Evolutionary conservation across 306 rosid genomes (phyloP).

Genomic region (Glycine latifolia): DNA sequence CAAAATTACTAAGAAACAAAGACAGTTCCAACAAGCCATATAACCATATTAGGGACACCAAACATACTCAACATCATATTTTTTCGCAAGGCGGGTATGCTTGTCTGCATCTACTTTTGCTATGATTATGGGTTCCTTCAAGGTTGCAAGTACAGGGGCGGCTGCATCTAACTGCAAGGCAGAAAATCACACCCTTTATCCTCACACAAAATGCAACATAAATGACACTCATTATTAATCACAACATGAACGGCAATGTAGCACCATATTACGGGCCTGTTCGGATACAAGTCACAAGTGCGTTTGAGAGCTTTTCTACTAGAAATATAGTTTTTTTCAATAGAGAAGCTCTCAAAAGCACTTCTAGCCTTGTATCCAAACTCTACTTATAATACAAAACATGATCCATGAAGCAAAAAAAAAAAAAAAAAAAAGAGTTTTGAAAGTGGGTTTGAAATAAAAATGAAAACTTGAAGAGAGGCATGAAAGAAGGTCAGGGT

Average conservation of each 20-base stretch:
- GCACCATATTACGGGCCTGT: neutral
- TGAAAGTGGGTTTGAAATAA: neutral
- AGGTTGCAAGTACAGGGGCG: conserved; percentile 77
- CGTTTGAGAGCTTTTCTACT: too few relatives aligned
- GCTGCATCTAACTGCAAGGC: conserved; percentile 87
- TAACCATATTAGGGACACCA: neutral
- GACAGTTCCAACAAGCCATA: conserved; percentile 8
- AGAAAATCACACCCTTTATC: conserved; percentile 30
- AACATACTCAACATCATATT: conserved; percentile 80
- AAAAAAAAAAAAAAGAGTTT: neutral
- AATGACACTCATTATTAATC: conserved; percentile 2
- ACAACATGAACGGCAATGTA: conserved; percentile 8
- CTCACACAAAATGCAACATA: conserved; percentile 23
- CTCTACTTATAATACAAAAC: neutral
- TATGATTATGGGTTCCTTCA: conserved; percentile 79
- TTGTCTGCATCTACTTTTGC: conserved; percentile 93
- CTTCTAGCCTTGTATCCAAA: too few relatives aligned
- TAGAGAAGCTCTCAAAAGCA: too few relatives aligned
- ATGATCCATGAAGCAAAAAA: conserved; percentile 17
- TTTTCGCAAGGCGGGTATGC: conserved; percentile 67
- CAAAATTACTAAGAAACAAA: conserved; percentile 15
- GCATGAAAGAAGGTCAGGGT: neutral
- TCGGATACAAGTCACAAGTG: too few relatives aligned
- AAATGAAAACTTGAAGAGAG: conserved; percentile 11
- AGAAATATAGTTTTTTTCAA: too few relatives aligned